Base-by-base conservation (phyloP, 768 basidiomycete species). In the Botryobasidium botryosum region DNA sequence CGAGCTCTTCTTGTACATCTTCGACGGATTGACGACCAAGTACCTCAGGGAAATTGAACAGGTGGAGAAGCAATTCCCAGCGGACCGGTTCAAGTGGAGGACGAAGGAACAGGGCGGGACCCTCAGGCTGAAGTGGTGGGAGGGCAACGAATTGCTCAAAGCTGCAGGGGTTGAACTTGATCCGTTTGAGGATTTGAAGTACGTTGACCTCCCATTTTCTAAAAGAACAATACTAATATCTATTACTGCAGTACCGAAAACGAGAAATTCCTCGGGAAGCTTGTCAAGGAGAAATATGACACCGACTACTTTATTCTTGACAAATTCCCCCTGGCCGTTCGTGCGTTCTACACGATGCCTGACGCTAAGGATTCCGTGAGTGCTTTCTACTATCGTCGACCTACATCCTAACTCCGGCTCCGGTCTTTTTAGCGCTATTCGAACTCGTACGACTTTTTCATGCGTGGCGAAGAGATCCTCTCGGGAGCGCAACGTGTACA, bases 371-470 rank as follows among this genome's bases (percentile, higher is more conserved):
- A 97, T 62, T 77, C 84, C 5, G 86, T 88, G 53, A 53, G 56
- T 50, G 3, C 12, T 10, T 32, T 23, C 31, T 6, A 17, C 12
- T 6, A 17, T 6, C 23, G 7, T 24, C 20, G 5, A 27, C 28
- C 13, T 36, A 6, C 36, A 12, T 13, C 23, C 28, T 42, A 24
- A 42, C 28, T 26, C 15, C 23, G 13, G 37, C 29, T 28, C 32
- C 41, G 15, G 49, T 42, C 29, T n/a, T 43, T 46, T n/a, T 27
- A 43, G 33, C 28, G 39, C 18, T 51, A 94, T 32, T 96, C 94
- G 41, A 97, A 97, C 64, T 97, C 94, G 20, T 99, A 97, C 62
- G 94, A 99, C 64, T 97, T 99, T 66, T 97, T 99, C 73, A 96
- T 99, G 92, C 76, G 94, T 26, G 94, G 94, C 8, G 90, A 99